Conservation (phyloP, 2,329 filamentous ascomycete species). For the Hypoxylon rubiginosum region DNA sequence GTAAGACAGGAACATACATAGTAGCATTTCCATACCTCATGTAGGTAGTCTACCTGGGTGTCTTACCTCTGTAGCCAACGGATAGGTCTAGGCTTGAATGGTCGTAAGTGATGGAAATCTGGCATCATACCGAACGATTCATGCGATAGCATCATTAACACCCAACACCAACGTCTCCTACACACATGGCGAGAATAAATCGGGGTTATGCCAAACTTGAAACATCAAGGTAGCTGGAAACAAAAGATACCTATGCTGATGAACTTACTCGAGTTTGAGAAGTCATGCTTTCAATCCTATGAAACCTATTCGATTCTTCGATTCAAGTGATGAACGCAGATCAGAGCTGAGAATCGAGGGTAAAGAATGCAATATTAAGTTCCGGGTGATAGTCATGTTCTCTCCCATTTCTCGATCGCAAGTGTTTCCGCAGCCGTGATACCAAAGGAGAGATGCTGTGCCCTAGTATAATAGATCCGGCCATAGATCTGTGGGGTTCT, state of each 20-base stretch:
- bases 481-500: not conserved
- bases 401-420: not conserved
- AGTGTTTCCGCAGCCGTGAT: not conserved
- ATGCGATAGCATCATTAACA: slow-evolving; percentile 16
- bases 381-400: slow-evolving; percentile 11
- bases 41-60: too few relatives aligned
- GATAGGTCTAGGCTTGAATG: slow-evolving; percentile 1
- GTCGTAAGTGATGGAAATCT: slow-evolving; percentile 15
- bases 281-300: slow-evolving; percentile 3
- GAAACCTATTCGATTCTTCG: too few relatives aligned
- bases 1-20: too few relatives aligned
- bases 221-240: not conserved
- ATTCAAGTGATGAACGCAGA: slow-evolving; percentile 12
- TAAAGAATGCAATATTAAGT: slow-evolving; percentile 12
- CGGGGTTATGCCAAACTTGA: not conserved
- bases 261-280: not conserved
- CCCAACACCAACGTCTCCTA: not conserved
- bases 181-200: not conserved
- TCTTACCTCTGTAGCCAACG: not conserved
- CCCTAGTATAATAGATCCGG: not conserved
- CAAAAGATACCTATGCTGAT: not conserved
- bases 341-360: slow-evolving; percentile 15
- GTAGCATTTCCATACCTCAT: too few relatives aligned
- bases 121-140: slow-evolving; percentile 18
- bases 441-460: not conserved